These are phyloP conservation scores for Sicyos edulis DNA, from an alignment of 306 rosid genomes.

Conservation along the genomic window DNA sequence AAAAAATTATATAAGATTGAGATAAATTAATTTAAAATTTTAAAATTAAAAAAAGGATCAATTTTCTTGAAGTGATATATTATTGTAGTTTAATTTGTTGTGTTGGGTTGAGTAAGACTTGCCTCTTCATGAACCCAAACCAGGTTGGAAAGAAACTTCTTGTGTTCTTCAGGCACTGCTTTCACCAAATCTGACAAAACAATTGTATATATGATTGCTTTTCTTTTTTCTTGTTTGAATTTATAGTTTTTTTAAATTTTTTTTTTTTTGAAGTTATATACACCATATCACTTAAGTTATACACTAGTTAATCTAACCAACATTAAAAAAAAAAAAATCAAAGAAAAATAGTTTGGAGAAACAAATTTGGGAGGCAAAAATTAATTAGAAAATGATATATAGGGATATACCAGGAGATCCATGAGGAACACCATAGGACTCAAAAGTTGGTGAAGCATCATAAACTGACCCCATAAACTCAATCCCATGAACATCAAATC, in stretches of 20 bases:
- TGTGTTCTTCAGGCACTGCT: slow-evolving; percentile 85
- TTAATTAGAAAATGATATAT: too few relatives aligned
- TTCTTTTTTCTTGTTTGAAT: too few relatives aligned
- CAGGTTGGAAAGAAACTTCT: slow-evolving; percentile 73
- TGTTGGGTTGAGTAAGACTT: slow-evolving; percentile 9
- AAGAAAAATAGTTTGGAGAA: too few relatives aligned
- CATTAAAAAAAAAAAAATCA: too few relatives aligned
- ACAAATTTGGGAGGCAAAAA: too few relatives aligned
- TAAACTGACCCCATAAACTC: slow-evolving; percentile 61
- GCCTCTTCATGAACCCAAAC: slow-evolving; percentile 97
- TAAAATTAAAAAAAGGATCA: not conserved
- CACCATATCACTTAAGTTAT: too few relatives aligned
- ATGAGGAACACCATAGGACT: slow-evolving; percentile 78
- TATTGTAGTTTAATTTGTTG: not conserved
- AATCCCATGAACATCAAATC: slow-evolving; percentile 20
- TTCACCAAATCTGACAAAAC: slow-evolving; percentile 57
- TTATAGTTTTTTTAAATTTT: too few relatives aligned
- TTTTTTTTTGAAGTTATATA: too few relatives aligned
- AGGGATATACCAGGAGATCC: slow-evolving; percentile 82
- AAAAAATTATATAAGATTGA: too few relatives aligned
- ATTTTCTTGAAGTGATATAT: not conserved
- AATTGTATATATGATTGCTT: too few relatives aligned
- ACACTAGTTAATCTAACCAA: too few relatives aligned
- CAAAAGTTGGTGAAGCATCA: slow-evolving; percentile 68
- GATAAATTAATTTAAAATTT: too few relatives aligned